These are phyloP conservation scores for Suillus discolor DNA, from an alignment of 768 basidiomycete species.

Conservation along the genomic window DNA sequence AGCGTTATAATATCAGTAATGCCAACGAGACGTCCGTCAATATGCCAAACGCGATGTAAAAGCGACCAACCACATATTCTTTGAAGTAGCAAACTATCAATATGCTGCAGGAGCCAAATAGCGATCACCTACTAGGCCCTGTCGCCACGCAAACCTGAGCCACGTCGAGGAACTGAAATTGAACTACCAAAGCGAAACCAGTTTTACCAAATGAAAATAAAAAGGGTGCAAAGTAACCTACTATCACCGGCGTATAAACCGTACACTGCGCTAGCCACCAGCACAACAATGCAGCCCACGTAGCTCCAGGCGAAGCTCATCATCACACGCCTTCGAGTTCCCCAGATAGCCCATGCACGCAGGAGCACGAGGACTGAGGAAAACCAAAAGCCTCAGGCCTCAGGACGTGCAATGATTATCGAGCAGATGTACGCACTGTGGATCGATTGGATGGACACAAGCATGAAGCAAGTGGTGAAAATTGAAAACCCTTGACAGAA, in stretches of 20 bases:
- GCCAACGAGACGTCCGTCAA: background rate
- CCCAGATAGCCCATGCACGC: slow-evolving; percentile 15
- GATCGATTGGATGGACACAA: slow-evolving; percentile 1
- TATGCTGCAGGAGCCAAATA: background rate
- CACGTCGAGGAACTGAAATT: background rate
- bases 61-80: background rate
- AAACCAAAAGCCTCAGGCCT: background rate
- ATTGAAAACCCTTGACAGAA: slow-evolving; percentile 3
- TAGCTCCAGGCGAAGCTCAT: slow-evolving; percentile 1
- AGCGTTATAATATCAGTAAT: background rate
- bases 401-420: background rate
- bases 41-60: background rate
- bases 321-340: background rate
- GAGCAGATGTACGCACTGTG: slow-evolving; percentile 11
- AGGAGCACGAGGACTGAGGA: slow-evolving; percentile 12
- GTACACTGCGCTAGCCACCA: background rate
- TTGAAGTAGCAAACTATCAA: background rate
- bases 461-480: slow-evolving; percentile 3
- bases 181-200: background rate
- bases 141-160: slow-evolving; percentile 1
- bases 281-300: background rate
- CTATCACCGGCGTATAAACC: background rate
- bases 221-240: background rate
- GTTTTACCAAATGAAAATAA: no score
- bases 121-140: slow-evolving; percentile 7